Evolutionary conservation across 2,329 filamentous ascomycete species (phyloP).

Genomic region (Nigrospora oryzae): DNA sequence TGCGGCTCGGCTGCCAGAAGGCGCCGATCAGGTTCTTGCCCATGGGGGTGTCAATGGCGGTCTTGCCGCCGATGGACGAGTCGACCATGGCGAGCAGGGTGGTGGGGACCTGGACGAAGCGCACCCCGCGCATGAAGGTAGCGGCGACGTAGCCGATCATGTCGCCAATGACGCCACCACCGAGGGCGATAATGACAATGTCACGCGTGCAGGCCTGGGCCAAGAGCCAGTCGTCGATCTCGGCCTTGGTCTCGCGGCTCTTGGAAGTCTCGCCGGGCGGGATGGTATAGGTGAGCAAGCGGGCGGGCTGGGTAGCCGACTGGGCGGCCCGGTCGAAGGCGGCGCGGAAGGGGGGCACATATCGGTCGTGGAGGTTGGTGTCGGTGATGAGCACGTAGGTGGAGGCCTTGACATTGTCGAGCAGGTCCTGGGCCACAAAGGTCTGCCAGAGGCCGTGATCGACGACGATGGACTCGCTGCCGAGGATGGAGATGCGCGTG

Average conservation of each 20-base stretch:
- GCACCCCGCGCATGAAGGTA: slow-evolving; percentile 96
- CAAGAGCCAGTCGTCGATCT: slow-evolving; percentile 97
- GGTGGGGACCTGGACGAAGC: slow-evolving; percentile 93
- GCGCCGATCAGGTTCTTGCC: slow-evolving; percentile 94
- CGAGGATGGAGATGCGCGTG: slow-evolving; percentile 69
- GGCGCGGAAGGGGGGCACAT: slow-evolving; percentile 68
- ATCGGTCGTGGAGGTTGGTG: slow-evolving; percentile 76
- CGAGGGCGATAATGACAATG: slow-evolving; percentile 88
- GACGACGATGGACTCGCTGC: slow-evolving; percentile 83
- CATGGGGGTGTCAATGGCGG: slow-evolving; percentile 89
- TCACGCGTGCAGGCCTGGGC: slow-evolving; percentile 87
- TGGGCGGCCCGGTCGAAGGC: slow-evolving; percentile 47
- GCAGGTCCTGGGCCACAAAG: slow-evolving; percentile 73
- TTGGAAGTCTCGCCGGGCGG: slow-evolving; percentile 92
- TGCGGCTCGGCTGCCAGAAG: slow-evolving; percentile 91
- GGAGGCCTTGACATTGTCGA: slow-evolving; percentile 69
- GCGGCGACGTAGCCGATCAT: slow-evolving; percentile 96
- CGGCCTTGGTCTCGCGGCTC: slow-evolving; percentile 83
- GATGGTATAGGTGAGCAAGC: slow-evolving; percentile 68
- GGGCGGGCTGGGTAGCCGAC: slow-evolving; percentile 23
- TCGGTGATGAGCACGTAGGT: slow-evolving; percentile 97
- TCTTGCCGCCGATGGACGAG: slow-evolving; percentile 96
- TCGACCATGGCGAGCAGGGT: slow-evolving; percentile 96
- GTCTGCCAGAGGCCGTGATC: slow-evolving; percentile 84
- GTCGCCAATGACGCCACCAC: slow-evolving; percentile 94